Base-by-base conservation (phyloP, 768 basidiomycete species). In the Calocera cornea region DNA sequence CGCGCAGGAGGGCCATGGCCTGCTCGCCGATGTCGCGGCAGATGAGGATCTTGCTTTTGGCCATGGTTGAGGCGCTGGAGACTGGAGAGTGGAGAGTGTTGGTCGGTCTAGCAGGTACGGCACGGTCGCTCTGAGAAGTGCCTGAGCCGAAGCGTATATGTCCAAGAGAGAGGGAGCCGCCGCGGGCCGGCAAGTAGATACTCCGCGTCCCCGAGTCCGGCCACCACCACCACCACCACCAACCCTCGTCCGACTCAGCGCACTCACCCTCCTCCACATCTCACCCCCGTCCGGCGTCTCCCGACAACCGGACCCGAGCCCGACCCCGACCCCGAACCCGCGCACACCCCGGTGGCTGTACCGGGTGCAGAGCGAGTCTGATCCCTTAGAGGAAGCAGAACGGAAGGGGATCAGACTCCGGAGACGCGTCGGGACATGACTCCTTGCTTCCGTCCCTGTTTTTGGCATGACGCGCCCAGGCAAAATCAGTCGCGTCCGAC, bases 1-100 rank as follows among this genome's bases (percentile, higher is more conserved):
- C 17, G 0, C 69, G 8, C 49, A 77, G 70, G 38, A 74, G 19
- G 0, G 41, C 68, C 41, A 70, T 71, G 12, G 73, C 74, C 24
- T 68, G 54, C 1, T 67, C 24, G 10, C 69, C 69, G 38, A 77
- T 70, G 11, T 70, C 47, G 24, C 74, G 70, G 24, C 73, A 73
- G 47, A 77, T 70, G 65, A 76, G 66, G 63, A 77, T 67, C 65
- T 74, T 75, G 36, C 41, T 66, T 22, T 68, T 66, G 27, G 54
- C 2, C 54, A 60, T 60, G 7, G 44, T 24, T 47, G 36, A 5
- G 5, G 36, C 36, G n/a, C n/a, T 41, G 40, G 40, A 41, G 40
- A 41, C 11, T 41, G 40, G 40, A 41, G 40, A 19, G 19, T 10
- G 10, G 40, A 41, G 40, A 41, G 40, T 10, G 10, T 10, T 10